phyloP scores from a whole-genome alignment of 2,329 filamentous ascomycete species.

The Rutstroemia sp. region DNA sequence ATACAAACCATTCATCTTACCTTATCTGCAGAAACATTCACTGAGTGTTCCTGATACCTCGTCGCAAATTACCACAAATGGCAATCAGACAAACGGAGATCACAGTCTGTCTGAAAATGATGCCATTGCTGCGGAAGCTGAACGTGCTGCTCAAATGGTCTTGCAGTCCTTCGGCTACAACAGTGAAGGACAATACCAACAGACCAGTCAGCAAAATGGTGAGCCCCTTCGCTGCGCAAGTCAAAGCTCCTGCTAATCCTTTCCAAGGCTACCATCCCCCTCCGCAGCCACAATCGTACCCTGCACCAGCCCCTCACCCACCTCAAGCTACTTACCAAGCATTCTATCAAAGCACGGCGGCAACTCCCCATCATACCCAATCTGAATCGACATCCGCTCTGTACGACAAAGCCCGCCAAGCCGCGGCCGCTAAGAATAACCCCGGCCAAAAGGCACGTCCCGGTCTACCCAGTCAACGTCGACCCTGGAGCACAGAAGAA shows the following conservation, averaged over 20 bases:
- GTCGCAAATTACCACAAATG: background rate
- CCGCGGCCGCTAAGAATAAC: conserved; percentile 47
- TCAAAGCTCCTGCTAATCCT: background rate
- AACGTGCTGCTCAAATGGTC: conserved; percentile 2
- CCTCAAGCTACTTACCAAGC: conserved; percentile 25
- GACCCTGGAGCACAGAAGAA: conserved; percentile 84
- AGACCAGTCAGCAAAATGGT: conserved; percentile 11
- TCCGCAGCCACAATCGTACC: conserved; percentile 16
- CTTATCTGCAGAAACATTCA: conserved; percentile 33
- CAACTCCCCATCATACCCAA: conserved; percentile 30
- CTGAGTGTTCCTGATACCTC: conserved; percentile 18
- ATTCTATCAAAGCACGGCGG: conserved; percentile 5
- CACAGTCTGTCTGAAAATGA: conserved; percentile 10
- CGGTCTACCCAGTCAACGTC: conserved; percentile 49
- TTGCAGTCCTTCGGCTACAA: background rate
- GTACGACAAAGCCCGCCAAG: conserved; percentile 49
- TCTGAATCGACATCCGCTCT: conserved; percentile 45
- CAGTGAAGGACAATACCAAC: conserved; percentile 9
- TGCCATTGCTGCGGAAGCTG: conserved; percentile 15
- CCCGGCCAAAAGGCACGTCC: conserved; percentile 41
- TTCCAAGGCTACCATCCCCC: background rate
- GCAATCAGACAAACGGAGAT: background rate
- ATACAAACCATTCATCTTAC: conserved; percentile 43
- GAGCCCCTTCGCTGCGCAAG: background rate
- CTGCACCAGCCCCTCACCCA: conserved; percentile 11